Evolutionary conservation across 2,329 filamentous ascomycete species (phyloP).

Genomic region (Tolypocladium amazonense): DNA sequence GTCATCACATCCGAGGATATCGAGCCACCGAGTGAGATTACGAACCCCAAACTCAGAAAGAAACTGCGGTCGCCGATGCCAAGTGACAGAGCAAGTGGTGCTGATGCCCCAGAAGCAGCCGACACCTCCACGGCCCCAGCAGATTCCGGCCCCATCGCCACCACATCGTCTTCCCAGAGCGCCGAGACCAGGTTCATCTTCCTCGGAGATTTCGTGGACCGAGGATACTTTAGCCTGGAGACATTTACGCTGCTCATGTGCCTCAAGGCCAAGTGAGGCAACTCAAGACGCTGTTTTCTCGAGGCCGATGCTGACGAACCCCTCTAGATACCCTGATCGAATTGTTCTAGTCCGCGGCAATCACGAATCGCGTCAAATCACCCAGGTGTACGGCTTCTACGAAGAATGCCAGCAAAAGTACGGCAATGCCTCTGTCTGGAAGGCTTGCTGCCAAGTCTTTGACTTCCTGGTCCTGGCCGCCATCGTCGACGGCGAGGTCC

Average conservation of each 20-base stretch:
- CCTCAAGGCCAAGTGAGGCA: conserved; percentile 59
- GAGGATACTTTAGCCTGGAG: conserved; percentile 94
- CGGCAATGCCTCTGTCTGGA: conserved; percentile 98
- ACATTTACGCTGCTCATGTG: conserved; percentile 97
- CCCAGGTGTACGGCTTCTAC: conserved; percentile 98
- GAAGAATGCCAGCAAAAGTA: conserved; percentile 98
- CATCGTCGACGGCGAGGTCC: conserved; percentile 96
- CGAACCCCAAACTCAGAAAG: conserved; percentile 74
- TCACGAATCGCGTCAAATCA: conserved; percentile 95
- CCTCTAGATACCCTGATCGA: conserved; percentile 72
- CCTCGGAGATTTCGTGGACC: conserved; percentile 88
- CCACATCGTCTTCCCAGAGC: conserved; percentile 28
- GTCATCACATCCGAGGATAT: conserved; percentile 86
- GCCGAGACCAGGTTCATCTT: conserved; percentile 49
- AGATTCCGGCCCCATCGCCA: conserved; percentile 20
- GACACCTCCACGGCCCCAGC: conserved; percentile 14
- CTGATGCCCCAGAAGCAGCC: conserved; percentile 36
- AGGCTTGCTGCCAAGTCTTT: conserved; percentile 98
- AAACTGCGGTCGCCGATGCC: conserved; percentile 52
- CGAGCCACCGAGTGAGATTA: conserved; percentile 82
- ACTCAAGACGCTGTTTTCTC: neutral
- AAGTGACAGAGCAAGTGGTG: conserved; percentile 36
- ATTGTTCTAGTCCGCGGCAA: conserved; percentile 96
- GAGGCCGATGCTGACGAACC: conserved; percentile 9
- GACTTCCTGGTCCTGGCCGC: conserved; percentile 94